These are phyloP conservation scores for Leptodontidium sp. DNA, from an alignment of 2,329 filamentous ascomycete species.

Conservation along the genomic window DNA sequence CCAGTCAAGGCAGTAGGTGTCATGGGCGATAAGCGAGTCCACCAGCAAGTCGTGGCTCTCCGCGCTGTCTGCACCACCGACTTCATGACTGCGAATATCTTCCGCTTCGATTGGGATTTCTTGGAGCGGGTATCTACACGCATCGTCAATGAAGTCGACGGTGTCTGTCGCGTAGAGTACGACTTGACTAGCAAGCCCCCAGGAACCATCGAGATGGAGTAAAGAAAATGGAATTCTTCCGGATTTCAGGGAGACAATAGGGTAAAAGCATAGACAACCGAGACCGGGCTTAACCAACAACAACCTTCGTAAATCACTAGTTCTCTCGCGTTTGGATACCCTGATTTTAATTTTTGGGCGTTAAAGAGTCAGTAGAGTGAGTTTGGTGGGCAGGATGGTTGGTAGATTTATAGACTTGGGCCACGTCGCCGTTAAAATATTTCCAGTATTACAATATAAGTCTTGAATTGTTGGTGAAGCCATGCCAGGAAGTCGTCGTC, in stretches of 20 bases:
- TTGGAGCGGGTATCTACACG: slow-evolving; percentile 70
- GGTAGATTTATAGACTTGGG: slow-evolving; percentile 18
- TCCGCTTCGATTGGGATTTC: slow-evolving; percentile 64
- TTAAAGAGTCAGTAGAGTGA: slow-evolving; percentile 8
- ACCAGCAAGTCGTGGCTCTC: slow-evolving; percentile 68
- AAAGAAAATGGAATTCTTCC: slow-evolving; percentile 39
- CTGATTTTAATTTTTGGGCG: slow-evolving; percentile 15
- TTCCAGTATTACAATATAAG: neutral
- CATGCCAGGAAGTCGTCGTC: neutral
- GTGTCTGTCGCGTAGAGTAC: slow-evolving; percentile 75
- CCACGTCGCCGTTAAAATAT: slow-evolving; percentile 1
- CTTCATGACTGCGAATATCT: slow-evolving; percentile 51
- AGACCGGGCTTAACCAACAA: neutral
- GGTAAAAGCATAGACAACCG: slow-evolving; percentile 3
- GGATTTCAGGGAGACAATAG: neutral
- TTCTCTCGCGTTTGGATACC: slow-evolving; percentile 19
- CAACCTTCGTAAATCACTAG: neutral
- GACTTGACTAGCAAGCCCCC: slow-evolving; percentile 63
- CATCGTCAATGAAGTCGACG: slow-evolving; percentile 73
- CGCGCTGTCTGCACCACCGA: slow-evolving; percentile 65
- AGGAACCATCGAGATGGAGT: slow-evolving; percentile 77
- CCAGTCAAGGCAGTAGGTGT: slow-evolving; percentile 72
- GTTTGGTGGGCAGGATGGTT: neutral
- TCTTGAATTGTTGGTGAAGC: neutral
- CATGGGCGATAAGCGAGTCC: slow-evolving; percentile 73